Conservation (phyloP, 2,329 filamentous ascomycete species). For the Fusarium continuum region DNA sequence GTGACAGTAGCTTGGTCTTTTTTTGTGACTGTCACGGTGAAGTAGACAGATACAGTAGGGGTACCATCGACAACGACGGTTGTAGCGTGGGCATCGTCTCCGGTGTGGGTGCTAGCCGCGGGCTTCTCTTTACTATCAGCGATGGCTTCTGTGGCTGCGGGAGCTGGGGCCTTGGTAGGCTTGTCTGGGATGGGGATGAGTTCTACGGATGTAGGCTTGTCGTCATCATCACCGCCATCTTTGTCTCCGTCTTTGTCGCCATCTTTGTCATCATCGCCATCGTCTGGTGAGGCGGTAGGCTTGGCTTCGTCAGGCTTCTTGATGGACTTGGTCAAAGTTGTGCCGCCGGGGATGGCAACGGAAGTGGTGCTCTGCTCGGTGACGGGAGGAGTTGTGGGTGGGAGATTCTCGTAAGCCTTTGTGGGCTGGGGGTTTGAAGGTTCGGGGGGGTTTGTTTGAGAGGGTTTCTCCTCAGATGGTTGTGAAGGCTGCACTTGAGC, state of each 20-base stretch:
- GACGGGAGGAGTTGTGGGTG: conserved; percentile 16
- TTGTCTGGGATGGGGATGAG: conserved; percentile 43
- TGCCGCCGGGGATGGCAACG: conserved; percentile 16
- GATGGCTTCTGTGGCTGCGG: conserved; percentile 28
- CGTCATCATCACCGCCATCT: neutral
- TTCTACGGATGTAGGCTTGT: conserved; percentile 37
- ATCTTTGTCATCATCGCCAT: neutral
- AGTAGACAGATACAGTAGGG: conserved; percentile 49
- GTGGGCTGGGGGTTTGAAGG: conserved; percentile 24
- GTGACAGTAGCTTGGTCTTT: conserved; percentile 46
- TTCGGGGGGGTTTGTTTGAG: conserved; percentile 9
- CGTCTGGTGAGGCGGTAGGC: conserved; percentile 13
- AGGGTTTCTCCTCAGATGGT: conserved; percentile 13
- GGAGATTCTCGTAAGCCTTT: conserved; percentile 15
- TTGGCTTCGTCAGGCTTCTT: conserved; percentile 33
- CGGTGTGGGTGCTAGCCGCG: conserved; percentile 11
- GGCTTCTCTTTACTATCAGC: conserved; percentile 10
- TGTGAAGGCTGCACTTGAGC: conserved; percentile 2
- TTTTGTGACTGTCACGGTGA: conserved; percentile 51
- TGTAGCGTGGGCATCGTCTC: conserved; percentile 26
- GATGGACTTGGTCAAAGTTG: conserved; percentile 44
- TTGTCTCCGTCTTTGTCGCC: neutral
- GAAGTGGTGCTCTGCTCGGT: conserved; percentile 18
- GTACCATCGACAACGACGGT: conserved; percentile 45
- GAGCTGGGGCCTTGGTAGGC: conserved; percentile 15